A percentile compares a stretch with the other conserved stretches of the same genome.
These are phyloP conservation scores for Deinandra increscens DNA, from an alignment of 129 eudicot genomes.

Conservation along the genomic window DNA sequence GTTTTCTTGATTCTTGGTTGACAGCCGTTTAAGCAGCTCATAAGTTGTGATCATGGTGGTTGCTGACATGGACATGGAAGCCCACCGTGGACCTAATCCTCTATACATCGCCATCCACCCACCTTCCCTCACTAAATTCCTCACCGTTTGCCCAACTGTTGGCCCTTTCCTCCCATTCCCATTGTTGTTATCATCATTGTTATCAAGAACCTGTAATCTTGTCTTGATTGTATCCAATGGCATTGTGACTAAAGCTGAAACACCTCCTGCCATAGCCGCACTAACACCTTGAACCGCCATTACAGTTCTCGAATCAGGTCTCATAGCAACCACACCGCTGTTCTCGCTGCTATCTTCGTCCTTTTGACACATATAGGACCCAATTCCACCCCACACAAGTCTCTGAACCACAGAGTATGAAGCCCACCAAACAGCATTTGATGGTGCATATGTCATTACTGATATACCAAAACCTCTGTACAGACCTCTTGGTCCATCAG, in stretches of 20 bases:
- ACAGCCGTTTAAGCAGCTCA: conserved; percentile 70
- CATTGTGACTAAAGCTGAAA: conserved; percentile 74
- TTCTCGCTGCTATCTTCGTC: conserved; percentile 32
- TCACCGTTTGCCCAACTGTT: conserved; percentile 55
- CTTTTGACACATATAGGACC: conserved; percentile 44
- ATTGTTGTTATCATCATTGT: conserved; percentile 38
- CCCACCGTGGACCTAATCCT: conserved; percentile 80
- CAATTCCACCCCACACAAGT: conserved; percentile 78
- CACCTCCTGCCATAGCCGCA: conserved; percentile 84
- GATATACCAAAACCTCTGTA: conserved; percentile 97
- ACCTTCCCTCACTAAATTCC: conserved; percentile 68
- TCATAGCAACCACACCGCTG: conserved; percentile 26
- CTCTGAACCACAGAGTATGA: conserved; percentile 81
- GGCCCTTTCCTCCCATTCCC: conserved; percentile 60
- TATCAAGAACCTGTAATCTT: conserved; percentile 68
- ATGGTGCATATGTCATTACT: conserved; percentile 81
- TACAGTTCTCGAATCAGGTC: conserved; percentile 57
- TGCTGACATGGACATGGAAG: conserved; percentile 87
- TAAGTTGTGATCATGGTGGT: conserved; percentile 88
- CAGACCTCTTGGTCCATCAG: conserved; percentile 77
- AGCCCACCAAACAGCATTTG: conserved; percentile 97
- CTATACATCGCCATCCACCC: conserved; percentile 80
- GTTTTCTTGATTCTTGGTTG: conserved; percentile 66
- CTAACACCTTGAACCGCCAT: conserved; percentile 83
- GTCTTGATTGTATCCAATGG: conserved; percentile 84